Percentiles rank a stretch among this genome's conserved stretches.
These are phyloP conservation scores for Malus asiatica DNA, from an alignment of 306 rosid species.

Conservation along the genomic window DNA sequence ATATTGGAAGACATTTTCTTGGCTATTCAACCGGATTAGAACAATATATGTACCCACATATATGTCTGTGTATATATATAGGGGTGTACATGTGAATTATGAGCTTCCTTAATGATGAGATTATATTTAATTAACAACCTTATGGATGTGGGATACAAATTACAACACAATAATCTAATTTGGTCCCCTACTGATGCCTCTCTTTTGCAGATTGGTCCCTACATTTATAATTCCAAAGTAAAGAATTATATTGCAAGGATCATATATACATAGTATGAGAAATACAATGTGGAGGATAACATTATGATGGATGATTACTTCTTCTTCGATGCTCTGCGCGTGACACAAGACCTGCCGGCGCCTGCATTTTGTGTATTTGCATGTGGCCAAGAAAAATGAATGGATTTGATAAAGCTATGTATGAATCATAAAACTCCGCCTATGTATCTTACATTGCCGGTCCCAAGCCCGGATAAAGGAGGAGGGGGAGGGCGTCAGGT, in stretches of 20 bases:
- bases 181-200: constrained; percentile 23
- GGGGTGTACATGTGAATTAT: constrained; percentile 8
- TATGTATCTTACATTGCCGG: too few relatives aligned
- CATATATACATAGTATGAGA: not conserved
- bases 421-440: not conserved
- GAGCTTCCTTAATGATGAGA: not conserved
- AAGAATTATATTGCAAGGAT: not conserved
- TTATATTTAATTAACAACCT: not conserved
- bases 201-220: not conserved
- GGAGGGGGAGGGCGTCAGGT: too few relatives aligned
- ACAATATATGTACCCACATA: not conserved
- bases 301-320: constrained; percentile 21
- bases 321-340: not conserved
- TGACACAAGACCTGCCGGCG: not conserved
- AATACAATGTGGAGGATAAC: not conserved
- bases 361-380: not conserved
- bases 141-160: constrained; percentile 8
- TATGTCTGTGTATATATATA: not conserved
- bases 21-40: not conserved
- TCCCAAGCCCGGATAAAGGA: too few relatives aligned
- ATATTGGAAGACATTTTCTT: constrained; percentile 36
- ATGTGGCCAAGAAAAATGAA: not conserved
- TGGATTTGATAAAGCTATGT: not conserved
- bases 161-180: constrained; percentile 12
- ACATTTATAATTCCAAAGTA: not conserved